Base-by-base conservation (phyloP, 2,329 filamentous ascomycete genomes). In the Penicillium vulpinum region DNA sequence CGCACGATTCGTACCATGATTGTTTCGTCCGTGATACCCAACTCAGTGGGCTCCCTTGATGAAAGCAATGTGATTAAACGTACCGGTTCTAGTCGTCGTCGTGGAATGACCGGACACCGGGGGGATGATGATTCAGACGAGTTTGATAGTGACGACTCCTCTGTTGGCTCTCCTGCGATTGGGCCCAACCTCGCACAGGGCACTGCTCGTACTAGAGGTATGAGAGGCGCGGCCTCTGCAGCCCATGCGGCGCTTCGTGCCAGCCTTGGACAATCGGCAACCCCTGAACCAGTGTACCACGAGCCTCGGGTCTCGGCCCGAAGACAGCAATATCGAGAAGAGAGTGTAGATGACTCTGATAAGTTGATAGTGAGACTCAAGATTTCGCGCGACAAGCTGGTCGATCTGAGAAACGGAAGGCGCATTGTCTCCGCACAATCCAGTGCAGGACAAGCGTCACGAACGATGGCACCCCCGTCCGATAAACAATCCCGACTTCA, bases 1-100 rank as follows among this genome's bases (percentile, higher is more conserved):
- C 86, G 93, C 50, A 97, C 94, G 0, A 93, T 97, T 55, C 87
- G 94, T 45, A 97, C 93, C 0, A 83, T 97, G 64, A 85, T 97
- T 51, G 91, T 99, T 1, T 97, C 93, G 10, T 92, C 91, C 3
- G 92, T 96, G 21, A 84, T 99, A 57, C 94, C 94, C 16, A 94
- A 93, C 24, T 91, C 91, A 5, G 93, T 90, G 5, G 79, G 86
- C 54, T 84, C 84, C 3, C 79, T 96, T 44, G 92, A 97, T 60
- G 90, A 94, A 43, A 96, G 90, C 68, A 86, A 91, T 43, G 81
- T 97, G 6, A 96, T 89, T 79, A 96, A 96, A 77, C 85, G 89
- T 51, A 83, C 88, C 21, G 84, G 85, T 31, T 87, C 84, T 29
- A 79, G 82, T 60, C 74, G 81, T n/a, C 81, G 83, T 48, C 85